Conservation (phyloP, 2,329 filamentous ascomycete genomes). For the Neofusicoccum cordaticola region DNA sequence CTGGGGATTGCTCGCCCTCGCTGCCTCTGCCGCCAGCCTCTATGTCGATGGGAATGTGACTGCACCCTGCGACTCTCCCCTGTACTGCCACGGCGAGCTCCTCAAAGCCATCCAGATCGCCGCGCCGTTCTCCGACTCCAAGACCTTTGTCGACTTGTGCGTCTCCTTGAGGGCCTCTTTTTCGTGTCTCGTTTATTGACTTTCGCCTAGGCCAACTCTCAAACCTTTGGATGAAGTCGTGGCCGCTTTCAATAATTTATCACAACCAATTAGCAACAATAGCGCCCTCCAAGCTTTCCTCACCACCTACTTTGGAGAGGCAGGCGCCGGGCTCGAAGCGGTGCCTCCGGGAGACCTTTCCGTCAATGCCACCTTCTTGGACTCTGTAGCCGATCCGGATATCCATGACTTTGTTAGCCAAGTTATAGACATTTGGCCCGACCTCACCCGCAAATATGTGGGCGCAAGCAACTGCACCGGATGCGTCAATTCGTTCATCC, state of each 20-base stretch:
- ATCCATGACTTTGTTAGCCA: constrained; percentile 60
- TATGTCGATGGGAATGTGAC: constrained; percentile 60
- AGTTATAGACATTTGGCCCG: constrained; percentile 68
- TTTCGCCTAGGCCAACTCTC: constrained; percentile 55
- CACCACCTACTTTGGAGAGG: constrained; percentile 60
- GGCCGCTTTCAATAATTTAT: constrained; percentile 58
- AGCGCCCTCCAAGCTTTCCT: constrained; percentile 62
- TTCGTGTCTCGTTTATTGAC: neutral
- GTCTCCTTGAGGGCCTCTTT: neutral
- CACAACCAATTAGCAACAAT: constrained; percentile 62
- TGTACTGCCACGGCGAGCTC: constrained; percentile 66
- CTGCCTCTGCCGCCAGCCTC: constrained; percentile 37
- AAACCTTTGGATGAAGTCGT: constrained; percentile 59
- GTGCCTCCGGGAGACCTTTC: constrained; percentile 52
- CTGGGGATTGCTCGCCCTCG: neutral
- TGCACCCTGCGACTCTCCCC: constrained; percentile 64
- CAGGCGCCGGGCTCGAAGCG: constrained; percentile 60
- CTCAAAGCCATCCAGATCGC: constrained; percentile 63
- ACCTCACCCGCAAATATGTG: constrained; percentile 60
- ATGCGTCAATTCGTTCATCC: constrained; percentile 65
- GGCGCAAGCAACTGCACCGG: constrained; percentile 53
- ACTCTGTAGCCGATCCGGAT: constrained; percentile 54
- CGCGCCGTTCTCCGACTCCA: constrained; percentile 63
- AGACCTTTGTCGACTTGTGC: constrained; percentile 63
- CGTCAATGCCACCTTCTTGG: constrained; percentile 58